A percentile compares a stretch with the other conserved stretches of the same genome.
phyloP scores from a whole-genome alignment of 202 grass and related monocot species.

The Hordeum pubiflorum region DNA sequence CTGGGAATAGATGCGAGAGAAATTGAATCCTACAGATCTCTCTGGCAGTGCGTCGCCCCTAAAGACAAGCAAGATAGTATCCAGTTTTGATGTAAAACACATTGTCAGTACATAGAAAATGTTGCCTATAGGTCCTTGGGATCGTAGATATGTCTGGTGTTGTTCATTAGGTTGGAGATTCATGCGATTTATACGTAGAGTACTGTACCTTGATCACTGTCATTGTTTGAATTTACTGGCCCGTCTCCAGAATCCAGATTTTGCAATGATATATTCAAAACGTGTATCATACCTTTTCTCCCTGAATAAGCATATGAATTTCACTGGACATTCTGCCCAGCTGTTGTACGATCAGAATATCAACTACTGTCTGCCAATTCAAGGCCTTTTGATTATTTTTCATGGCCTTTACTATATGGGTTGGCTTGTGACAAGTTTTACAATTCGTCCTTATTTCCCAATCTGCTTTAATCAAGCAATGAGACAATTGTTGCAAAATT shows the following conservation, averaged over 20 bases:
- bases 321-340: background rate
- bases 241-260: background rate
- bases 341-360: background rate
- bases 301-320: background rate
- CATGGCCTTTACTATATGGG: background rate
- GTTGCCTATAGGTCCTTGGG: constrained; percentile 12
- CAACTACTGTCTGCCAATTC: background rate
- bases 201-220: constrained; percentile 11
- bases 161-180: constrained; percentile 4
- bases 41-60: constrained; percentile 95
- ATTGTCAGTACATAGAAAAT: constrained; percentile 31
- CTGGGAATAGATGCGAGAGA: constrained; percentile 67
- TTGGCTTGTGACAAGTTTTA: background rate
- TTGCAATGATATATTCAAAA: background rate
- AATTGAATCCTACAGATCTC: constrained; percentile 56
- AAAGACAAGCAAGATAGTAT: constrained; percentile 83
- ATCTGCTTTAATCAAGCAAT: background rate
- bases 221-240: background rate
- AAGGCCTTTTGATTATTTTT: background rate
- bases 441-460: background rate
- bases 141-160: constrained; percentile 10
- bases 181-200: constrained; percentile 16
- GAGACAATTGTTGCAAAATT: background rate
- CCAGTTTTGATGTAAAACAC: constrained; percentile 54
- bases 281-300: background rate